Evolutionary conservation across 768 basidiomycete species (phyloP), one percentile per base, ranked within the genome.

Genomic region (Lactarius akahatsu): DNA sequence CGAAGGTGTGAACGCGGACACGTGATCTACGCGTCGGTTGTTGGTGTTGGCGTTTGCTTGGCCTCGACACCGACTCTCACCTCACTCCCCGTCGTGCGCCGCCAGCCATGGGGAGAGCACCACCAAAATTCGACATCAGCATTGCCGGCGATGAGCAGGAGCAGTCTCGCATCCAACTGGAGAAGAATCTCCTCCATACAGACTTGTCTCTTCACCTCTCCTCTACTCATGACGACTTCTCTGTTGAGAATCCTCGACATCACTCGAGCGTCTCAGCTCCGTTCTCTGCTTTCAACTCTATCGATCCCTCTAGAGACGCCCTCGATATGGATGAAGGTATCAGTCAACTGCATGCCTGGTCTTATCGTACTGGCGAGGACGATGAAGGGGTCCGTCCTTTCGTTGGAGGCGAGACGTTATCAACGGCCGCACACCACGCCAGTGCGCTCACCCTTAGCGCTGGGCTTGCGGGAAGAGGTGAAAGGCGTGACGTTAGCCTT

Each of bases 361-460:
- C 77, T 11, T 76, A 75, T 60, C 77, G 72, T 59, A 73, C 75
- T 7, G 84, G 82, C 66, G 86, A 90, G 59, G 81, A 84, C 63
- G 88, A 90, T 4, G 88, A 89, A 15, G 88, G 86, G 23, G 77
- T 88, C 38, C 80, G 83, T 69, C 88, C 89, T 0, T 91, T 86
- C 69, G 74, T 69, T 3, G 84, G 82, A 47, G 86, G 83, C 26
- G 85, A 87, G 65, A 91, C 90, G 0, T 76, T 92, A 65, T 94
- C 92, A 0, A 96, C 94, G 0, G 86, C 86, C 10, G 92, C 88
- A 1, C 95, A 97, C 76, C 95, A 97, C 76, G 94, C 92, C 30
- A 92, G 90, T 69, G 92, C 86, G 2, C 80, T 96, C 61, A 96
- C 95, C 0, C 81, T 97, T 20, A 90, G 84, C 61, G 92, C 93